Percentiles rank a stretch among this genome's conserved stretches.
Conservation (phyloP, 352 stramenopile genomes). For the Phytophthora boehmeriae region DNA sequence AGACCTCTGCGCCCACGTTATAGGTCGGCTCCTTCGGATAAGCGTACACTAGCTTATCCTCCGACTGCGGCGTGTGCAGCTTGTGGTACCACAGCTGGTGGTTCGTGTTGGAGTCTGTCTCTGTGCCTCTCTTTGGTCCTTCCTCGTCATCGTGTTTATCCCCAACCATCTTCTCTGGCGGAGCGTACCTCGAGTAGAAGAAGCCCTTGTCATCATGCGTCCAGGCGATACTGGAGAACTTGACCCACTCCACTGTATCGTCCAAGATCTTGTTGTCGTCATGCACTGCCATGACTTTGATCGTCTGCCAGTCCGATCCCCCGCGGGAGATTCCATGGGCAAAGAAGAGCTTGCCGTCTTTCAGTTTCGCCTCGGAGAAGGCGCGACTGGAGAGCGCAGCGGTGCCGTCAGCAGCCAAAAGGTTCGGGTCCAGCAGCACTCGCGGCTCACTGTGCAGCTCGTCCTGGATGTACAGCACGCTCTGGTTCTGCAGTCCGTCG, state of each 20-base stretch:
- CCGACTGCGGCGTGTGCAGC: conserved; percentile 65
- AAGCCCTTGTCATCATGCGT: conserved; percentile 85
- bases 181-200: conserved; percentile 86
- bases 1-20: conserved; percentile 67
- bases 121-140: conserved; percentile 69
- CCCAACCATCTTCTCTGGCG: conserved; percentile 64
- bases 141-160: conserved; percentile 44
- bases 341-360: conserved; percentile 78
- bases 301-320: conserved; percentile 88
- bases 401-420: conserved; percentile 75
- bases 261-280: conserved; percentile 71
- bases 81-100: conserved; percentile 86
- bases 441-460: conserved; percentile 59
- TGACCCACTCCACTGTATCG: conserved; percentile 88
- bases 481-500: conserved; percentile 89
- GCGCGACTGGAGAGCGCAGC: conserved; percentile 62
- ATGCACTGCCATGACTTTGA: conserved; percentile 83
- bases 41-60: conserved; percentile 81
- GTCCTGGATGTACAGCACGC: conserved; percentile 89
- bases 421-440: conserved; percentile 87
- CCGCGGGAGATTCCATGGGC: conserved; percentile 83
- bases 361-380: conserved; percentile 75
- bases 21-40: conserved; percentile 81
- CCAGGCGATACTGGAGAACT: conserved; percentile 86
- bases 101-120: conserved; percentile 80